phyloP scores from a whole-genome alignment of 352 stramenopile species.

The Achlya hypogyna region DNA sequence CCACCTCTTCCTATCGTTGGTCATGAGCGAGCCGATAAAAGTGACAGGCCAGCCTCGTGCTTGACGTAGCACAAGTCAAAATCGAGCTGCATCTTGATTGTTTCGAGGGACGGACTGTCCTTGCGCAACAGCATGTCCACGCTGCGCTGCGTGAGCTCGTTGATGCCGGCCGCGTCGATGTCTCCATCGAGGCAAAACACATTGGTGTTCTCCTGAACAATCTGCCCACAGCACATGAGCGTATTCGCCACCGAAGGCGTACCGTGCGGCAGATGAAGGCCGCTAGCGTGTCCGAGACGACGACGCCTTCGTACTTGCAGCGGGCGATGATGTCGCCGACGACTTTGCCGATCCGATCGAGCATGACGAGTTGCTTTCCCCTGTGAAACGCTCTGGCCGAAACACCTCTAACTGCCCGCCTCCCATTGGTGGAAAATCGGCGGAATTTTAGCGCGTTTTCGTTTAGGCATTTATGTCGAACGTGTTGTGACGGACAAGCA shows the following conservation, averaged over 20 bases:
- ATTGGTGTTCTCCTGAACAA: conserved; percentile 15
- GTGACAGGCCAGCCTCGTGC: conserved; percentile 28
- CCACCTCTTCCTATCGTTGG: conserved; percentile 48
- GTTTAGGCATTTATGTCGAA: too few species aligned
- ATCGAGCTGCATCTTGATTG: conserved; percentile 93
- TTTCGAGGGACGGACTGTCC: conserved; percentile 79
- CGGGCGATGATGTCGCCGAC: conserved; percentile 63
- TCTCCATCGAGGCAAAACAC: conserved; percentile 18
- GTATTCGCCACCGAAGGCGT: conserved; percentile 8
- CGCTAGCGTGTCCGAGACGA: conserved; percentile 81
- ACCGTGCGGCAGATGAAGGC: conserved; percentile 69
- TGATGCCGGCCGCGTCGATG: conserved; percentile 8
- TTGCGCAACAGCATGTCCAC: conserved; percentile 61
- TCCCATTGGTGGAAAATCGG: too few species aligned
- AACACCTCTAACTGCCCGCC: too few species aligned
- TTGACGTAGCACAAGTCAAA: conserved; percentile 90
- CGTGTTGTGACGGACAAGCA: too few species aligned
- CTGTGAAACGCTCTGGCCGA: too few species aligned
- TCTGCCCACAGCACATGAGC: conserved; percentile 6
- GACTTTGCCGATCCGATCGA: conserved; percentile 26
- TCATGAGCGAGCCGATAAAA: neutral
- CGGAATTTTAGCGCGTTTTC: too few species aligned
- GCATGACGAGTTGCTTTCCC: too few species aligned
- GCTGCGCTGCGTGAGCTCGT: conserved; percentile 33
- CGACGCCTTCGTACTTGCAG: conserved; percentile 61